Base-by-base conservation (phyloP, 2,329 filamentous ascomycete species). In the Fusarium euwallaceae region DNA sequence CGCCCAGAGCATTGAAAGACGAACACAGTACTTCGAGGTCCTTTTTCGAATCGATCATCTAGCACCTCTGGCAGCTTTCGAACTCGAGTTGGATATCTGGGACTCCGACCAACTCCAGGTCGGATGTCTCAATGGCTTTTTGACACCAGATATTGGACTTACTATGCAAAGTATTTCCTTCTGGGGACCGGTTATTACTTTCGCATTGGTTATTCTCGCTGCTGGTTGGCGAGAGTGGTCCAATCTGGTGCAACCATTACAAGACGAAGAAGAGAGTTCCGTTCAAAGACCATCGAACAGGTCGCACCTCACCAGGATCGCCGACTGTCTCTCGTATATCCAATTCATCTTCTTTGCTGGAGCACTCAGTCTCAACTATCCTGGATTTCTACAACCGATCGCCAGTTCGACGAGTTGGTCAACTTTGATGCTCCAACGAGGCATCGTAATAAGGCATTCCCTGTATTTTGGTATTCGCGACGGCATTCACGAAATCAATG, bases 271-370 rank as follows among this genome's bases (percentile, higher is more conserved):
- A 1, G 69, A 74, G 9, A 63, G 7, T 6, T n/a, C 16, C 1
- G 17, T 53, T 4, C 61, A 65, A 4, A 67, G 45, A 56, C 32
- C 36, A 22, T 32, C 29, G 3, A 58, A 62, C 6, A 64, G 77
- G 8, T 48, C 67, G 27, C 75, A 78, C 16, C 39, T 78, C 2
- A 78, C 76, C 8, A 68, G 74, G 29, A 78, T 81, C 4, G 79
- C 77, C 14, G 76, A 95, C 78, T 95, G 92, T 78, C 84, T 95
- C 39, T 91, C 93, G 76, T 94, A 95, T 79, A 88, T 95, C 14
- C 93, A 95, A 78, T 95, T 94, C 78, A 87, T 93, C 60, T 91
- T 94, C 55, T 85, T 95, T 69, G 91, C 92, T 0, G 92, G 92
- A 5, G 89, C 90, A 16, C 84, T 95, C 58, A 92, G 89, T n/a